Percentiles rank a stretch among this genome's conserved stretches.
Conservation (phyloP, 768 basidiomycete species). For the Pleurotus giganteus region DNA sequence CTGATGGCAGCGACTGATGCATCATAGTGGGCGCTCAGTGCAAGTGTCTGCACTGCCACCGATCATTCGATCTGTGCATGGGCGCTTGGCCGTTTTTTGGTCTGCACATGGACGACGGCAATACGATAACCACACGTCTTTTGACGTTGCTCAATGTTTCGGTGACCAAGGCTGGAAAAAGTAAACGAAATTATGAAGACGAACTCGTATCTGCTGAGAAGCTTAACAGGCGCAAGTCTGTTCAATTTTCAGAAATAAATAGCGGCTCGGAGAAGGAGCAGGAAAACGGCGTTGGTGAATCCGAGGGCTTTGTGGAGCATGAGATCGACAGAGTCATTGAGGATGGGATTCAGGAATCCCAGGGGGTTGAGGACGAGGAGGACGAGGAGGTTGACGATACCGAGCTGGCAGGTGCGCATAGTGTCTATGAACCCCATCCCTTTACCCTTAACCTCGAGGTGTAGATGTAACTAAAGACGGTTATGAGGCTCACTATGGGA, state of each 20-base stretch:
- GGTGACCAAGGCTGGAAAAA: conserved; percentile 67
- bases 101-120: conserved; percentile 36
- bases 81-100: background rate
- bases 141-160: conserved; percentile 90
- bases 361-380: conserved; percentile 11
- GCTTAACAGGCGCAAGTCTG: conserved; percentile 63
- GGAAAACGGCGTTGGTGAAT: background rate
- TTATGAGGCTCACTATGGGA: conserved; percentile 78
- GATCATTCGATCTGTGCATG: too few species aligned
- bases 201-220: conserved; percentile 51
- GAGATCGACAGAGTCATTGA: conserved; percentile 14
- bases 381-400: conserved; percentile 22
- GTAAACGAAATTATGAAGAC: conserved; percentile 42
- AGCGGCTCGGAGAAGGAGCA: conserved; percentile 13
- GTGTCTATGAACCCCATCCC: too few species aligned
- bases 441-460: background rate
- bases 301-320: conserved; percentile 18
- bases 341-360: conserved; percentile 18
- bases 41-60: too few species aligned
- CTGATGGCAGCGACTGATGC: too few species aligned
- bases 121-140: conserved; percentile 70
- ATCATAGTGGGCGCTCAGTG: too few species aligned
- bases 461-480: conserved; percentile 30
- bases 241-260: conserved; percentile 23
- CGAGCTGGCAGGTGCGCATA: conserved; percentile 27